These are phyloP conservation scores for Pythium sukuiense DNA, from an alignment of 352 stramenopile genomes.

Conservation along the genomic window DNA sequence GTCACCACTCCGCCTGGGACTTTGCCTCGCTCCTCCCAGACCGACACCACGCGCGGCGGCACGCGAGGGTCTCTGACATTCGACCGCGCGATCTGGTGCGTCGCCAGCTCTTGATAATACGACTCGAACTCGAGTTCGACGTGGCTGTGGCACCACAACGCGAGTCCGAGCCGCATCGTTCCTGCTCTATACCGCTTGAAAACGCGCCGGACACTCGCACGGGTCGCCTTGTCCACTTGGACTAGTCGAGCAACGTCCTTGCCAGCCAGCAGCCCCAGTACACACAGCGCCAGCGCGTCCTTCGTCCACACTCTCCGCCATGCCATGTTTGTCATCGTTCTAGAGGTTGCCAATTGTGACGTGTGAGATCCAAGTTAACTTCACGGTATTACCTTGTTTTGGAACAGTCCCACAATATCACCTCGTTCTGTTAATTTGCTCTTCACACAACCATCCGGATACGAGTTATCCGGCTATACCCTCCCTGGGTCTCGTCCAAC, in stretches of 20 bases:
- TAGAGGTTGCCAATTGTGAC: background rate
- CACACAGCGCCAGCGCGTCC: slow-evolving; percentile 21
- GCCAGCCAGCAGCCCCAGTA: slow-evolving; percentile 37
- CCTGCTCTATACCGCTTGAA: slow-evolving; percentile 29
- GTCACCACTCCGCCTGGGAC: slow-evolving; percentile 27
- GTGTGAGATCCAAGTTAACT: slow-evolving; percentile 2
- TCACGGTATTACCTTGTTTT: slow-evolving; percentile 22
- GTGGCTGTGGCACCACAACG: slow-evolving; percentile 31
- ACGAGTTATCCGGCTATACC: slow-evolving; percentile 27
- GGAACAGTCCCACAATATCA: background rate
- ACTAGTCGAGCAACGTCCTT: slow-evolving; percentile 27
- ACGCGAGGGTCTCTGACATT: slow-evolving; percentile 46
- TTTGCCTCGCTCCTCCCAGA: slow-evolving; percentile 56
- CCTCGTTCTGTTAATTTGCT: slow-evolving; percentile 11
- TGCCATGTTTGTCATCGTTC: slow-evolving; percentile 1
- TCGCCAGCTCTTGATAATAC: slow-evolving; percentile 54
- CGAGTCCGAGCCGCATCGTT: slow-evolving; percentile 36
- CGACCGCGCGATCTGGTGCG: slow-evolving; percentile 44
- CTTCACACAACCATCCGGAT: slow-evolving; percentile 6
- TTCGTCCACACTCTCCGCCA: slow-evolving; percentile 6
- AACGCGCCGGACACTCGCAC: slow-evolving; percentile 17
- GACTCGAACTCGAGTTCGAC: slow-evolving; percentile 45
- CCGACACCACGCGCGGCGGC: slow-evolving; percentile 47
- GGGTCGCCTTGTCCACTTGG: slow-evolving; percentile 30
- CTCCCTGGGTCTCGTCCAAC: background rate